A percentile compares a stretch with the other conserved stretches of the same genome.
Conservation (phyloP, 352 stramenopile genomes). For the Globisporangium emineosum region DNA sequence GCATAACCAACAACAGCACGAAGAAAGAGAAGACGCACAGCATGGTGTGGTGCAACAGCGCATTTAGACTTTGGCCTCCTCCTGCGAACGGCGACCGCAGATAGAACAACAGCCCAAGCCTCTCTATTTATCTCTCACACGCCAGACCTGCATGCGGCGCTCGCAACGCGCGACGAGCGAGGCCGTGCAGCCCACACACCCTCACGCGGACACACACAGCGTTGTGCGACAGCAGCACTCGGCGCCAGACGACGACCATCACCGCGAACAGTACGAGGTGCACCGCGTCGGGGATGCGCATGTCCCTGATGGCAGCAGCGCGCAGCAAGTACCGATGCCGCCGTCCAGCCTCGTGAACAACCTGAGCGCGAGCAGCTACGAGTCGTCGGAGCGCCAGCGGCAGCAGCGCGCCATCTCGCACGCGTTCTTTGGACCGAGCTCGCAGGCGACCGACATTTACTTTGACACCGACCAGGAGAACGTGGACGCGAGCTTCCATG, state of each 20-base stretch:
- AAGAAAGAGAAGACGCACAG: neutral
- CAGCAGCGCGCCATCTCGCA: constrained; percentile 30
- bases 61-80: neutral
- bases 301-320: neutral
- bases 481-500: constrained; percentile 12
- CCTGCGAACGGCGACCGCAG: neutral
- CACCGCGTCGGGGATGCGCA: neutral
- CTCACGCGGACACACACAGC: neutral
- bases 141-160: constrained; percentile 8
- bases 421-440: constrained; percentile 38
- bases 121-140: neutral
- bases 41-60: neutral
- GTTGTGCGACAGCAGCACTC: constrained; percentile 6
- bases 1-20: constrained; percentile 1
- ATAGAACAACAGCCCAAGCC: neutral
- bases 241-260: neutral
- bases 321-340: neutral
- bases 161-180: constrained; percentile 11
- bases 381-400: constrained; percentile 41
- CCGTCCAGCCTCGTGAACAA: constrained; percentile 41
- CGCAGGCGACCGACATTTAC: constrained; percentile 26
- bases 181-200: neutral
- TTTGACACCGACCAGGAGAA: constrained; percentile 20
- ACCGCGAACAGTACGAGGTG: constrained; percentile 1
- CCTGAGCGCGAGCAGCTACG: constrained; percentile 49